phyloP scores from a whole-genome alignment of 2,329 filamentous ascomycete genomes.

The Cladosporium sp. region DNA sequence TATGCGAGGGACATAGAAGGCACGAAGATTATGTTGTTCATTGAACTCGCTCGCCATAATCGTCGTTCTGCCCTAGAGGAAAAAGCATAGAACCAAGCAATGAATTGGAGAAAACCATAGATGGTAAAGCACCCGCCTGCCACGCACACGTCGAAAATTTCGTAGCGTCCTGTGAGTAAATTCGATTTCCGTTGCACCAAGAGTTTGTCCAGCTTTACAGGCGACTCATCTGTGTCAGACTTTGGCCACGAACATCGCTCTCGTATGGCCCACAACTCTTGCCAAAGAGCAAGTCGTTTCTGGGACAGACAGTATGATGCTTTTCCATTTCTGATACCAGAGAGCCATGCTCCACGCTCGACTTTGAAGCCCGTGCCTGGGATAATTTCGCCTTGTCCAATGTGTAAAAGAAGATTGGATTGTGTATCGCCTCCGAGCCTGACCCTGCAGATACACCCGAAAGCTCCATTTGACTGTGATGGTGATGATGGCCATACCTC shows the following conservation, averaged over 20 bases:
- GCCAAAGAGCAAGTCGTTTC: background rate
- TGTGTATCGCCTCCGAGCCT: background rate
- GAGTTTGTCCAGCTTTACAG: background rate
- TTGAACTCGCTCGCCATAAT: background rate
- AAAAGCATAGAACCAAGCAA: background rate
- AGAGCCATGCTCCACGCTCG: no score
- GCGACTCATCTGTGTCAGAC: no score
- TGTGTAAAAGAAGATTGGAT: background rate
- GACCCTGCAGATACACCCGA: background rate
- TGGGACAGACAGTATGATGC: background rate
- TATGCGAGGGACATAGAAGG: background rate
- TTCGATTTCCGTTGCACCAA: background rate
- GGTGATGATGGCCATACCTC: background rate
- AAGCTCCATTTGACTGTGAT: no score
- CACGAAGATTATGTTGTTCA: background rate
- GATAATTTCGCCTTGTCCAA: background rate
- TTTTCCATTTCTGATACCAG: no score
- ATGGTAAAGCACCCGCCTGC: no score
- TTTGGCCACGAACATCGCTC: background rate
- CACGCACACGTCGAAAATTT: background rate
- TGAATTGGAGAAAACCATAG: background rate
- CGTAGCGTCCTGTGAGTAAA: background rate
- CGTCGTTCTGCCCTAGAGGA: no score
- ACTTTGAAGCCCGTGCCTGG: conserved; percentile 19
- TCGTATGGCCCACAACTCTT: background rate